These are phyloP conservation scores for Mycena sanguinolenta DNA, from an alignment of 768 basidiomycete genomes.

Conservation along the genomic window DNA sequence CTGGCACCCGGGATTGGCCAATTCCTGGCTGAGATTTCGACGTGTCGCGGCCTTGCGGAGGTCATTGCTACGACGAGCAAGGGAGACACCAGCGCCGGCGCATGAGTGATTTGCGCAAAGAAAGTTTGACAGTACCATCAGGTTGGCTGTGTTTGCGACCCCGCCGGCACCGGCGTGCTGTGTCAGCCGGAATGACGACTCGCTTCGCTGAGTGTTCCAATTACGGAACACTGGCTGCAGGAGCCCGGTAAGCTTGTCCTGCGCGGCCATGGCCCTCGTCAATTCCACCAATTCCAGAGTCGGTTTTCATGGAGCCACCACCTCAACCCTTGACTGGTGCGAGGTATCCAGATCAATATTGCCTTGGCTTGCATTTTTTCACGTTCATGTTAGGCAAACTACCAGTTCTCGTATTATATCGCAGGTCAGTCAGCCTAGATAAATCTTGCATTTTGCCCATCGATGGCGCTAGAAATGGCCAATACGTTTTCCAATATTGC, in stretches of 20 bases:
- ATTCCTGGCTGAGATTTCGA: conserved; percentile 38
- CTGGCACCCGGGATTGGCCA: conserved; percentile 53
- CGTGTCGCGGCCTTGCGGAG: conserved; percentile 38
- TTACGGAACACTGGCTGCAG: not conserved
- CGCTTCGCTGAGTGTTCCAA: no score
- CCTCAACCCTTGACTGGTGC: conserved; percentile 82
- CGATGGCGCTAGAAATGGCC: conserved; percentile 64
- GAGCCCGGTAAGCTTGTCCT: not conserved
- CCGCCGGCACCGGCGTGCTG: not conserved
- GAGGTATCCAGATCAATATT: conserved; percentile 54
- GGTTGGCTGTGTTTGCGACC: not conserved
- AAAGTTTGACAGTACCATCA: no score
- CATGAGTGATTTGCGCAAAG: conserved; percentile 45
- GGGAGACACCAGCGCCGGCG: conserved; percentile 52
- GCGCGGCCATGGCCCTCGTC: conserved; percentile 49
- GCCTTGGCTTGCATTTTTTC: not conserved
- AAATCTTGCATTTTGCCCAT: not conserved
- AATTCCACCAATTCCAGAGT: conserved; percentile 50
- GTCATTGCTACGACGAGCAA: conserved; percentile 52
- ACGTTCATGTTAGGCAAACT: conserved; percentile 67
- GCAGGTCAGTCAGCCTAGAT: conserved; percentile 48
- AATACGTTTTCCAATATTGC: conserved; percentile 82
- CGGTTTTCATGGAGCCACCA: conserved; percentile 74
- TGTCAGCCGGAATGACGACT: no score
- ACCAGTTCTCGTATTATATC: conserved; percentile 82